These are phyloP conservation scores for Chrysoporthe cubensis DNA, from an alignment of 2,329 filamentous ascomycete species.

Conservation along the genomic window DNA sequence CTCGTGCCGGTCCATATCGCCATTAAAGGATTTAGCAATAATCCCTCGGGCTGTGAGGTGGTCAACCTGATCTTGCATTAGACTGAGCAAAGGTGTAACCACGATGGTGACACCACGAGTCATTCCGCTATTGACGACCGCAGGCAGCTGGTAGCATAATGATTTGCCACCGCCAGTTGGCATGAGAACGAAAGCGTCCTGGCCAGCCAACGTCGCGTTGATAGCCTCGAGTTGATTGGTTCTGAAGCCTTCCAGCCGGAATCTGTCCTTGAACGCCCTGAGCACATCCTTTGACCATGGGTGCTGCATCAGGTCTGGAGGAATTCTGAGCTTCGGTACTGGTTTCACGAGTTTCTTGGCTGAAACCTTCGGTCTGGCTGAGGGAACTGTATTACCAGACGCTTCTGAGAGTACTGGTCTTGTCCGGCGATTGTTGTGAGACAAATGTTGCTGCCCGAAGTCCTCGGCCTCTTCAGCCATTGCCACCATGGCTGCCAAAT, in stretches of 20 bases:
- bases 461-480: conserved; percentile 56
- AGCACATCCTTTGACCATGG: conserved; percentile 88
- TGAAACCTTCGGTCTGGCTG: conserved; percentile 39
- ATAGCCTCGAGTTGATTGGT: conserved; percentile 94
- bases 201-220: conserved; percentile 84
- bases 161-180: conserved; percentile 97
- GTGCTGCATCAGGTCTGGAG: conserved; percentile 62
- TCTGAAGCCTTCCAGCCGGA: conserved; percentile 84
- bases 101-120: conserved; percentile 90
- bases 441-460: conserved; percentile 49
- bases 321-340: conserved; percentile 43
- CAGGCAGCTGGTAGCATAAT: conserved; percentile 92
- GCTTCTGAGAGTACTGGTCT: conserved; percentile 51
- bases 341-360: conserved; percentile 37
- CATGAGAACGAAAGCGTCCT: conserved; percentile 96
- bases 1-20: conserved; percentile 68
- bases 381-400: conserved; percentile 49
- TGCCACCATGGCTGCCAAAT: conserved; percentile 54
- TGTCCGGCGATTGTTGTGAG: conserved; percentile 29
- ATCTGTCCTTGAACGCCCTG: conserved; percentile 77
- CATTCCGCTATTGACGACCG: conserved; percentile 77
- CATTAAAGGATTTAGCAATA: conserved; percentile 80
- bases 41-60: conserved; percentile 78
- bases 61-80: conserved; percentile 96
- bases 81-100: conserved; percentile 88